Evolutionary conservation across 2,329 filamentous ascomycete genomes (phyloP), one percentile per base, ranked within the genome.

Genomic region (Ceratocystis ficicola): DNA sequence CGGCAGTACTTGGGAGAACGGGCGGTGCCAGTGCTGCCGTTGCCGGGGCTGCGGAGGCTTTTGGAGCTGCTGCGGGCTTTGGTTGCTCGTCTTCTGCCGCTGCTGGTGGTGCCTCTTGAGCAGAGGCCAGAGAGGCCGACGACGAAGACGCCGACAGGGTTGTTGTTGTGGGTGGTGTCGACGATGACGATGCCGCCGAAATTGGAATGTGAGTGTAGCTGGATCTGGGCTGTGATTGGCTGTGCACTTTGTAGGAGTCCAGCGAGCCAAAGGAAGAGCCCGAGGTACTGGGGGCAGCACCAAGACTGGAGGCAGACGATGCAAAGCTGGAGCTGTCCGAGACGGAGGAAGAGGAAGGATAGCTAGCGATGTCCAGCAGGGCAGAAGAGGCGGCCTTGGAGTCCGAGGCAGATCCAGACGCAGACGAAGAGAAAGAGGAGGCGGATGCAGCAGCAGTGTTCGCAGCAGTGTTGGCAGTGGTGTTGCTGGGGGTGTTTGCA

Each of bases 181-280:
- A 17, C 7, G 44, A n/a, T 48, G 44, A 20, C n/a, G 48, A 22
- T 12, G 48, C 12, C 12, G 32, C 3, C 7, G 48, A 25, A 3
- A 25, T 22, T 52, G 20, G 20, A 22, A 52, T 52, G 5, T 52
- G 22, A 3, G 6, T 52, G 48, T 25, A 52, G 48, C 20, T 12
- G 20, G 48, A 52, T 52, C 48, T 52, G 6, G 20, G 48, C 48
- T 52, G 48, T 52, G 48, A 52, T 62, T 62, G 59, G 36, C 32
- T 44, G 59, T 62, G 36, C 7, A 44, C 28, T 20, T 12, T 63
- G 28, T 63, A 48, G n/a, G 41, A 46, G 61, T 22, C 25, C 10
- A 25, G 8, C 25, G 61, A 25, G 61, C 30, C 25, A 63, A 22
- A 32, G n/a, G 10, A 28, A 44, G 7, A 17, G 41, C 28, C 60